Conservation (phyloP, 2,329 filamentous ascomycete species). For the Tolypocladium endophyticum region DNA sequence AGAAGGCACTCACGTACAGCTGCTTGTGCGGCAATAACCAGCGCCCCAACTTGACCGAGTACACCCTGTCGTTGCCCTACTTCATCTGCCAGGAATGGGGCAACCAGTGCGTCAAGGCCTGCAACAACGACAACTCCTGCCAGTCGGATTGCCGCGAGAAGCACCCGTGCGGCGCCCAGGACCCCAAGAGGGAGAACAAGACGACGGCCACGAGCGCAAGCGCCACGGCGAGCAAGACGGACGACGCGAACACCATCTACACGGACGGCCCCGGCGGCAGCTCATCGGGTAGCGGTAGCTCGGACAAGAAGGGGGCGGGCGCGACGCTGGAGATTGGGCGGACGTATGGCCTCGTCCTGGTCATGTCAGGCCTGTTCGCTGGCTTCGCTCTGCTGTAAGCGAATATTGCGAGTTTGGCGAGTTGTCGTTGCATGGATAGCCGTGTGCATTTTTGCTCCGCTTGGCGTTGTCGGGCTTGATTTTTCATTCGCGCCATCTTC, state of each 20-base stretch:
- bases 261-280: slow-evolving; percentile 15
- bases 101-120: slow-evolving; percentile 53
- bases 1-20: slow-evolving; percentile 53
- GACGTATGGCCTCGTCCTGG: slow-evolving; percentile 25
- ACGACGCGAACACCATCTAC: slow-evolving; percentile 26
- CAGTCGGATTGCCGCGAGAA: slow-evolving; percentile 49
- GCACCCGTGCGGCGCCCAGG: slow-evolving; percentile 62
- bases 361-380: slow-evolving; percentile 26
- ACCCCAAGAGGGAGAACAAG: slow-evolving; percentile 49
- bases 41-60: slow-evolving; percentile 64
- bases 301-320: slow-evolving; percentile 16
- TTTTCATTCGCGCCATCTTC: background rate
- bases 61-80: slow-evolving; percentile 68
- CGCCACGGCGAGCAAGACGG: slow-evolving; percentile 23
- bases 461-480: background rate
- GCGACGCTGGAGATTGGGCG: slow-evolving; percentile 22
- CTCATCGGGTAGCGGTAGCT: background rate
- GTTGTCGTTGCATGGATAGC: background rate
- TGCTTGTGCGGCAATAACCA: slow-evolving; percentile 61
- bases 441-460: background rate
- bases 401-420: background rate
- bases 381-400: slow-evolving; percentile 29
- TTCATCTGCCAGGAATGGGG: slow-evolving; percentile 65
- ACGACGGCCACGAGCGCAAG: slow-evolving; percentile 34
- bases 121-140: slow-evolving; percentile 47